Conservation (phyloP, 805 yeast species). For the Hyphopichia homilentoma region DNA sequence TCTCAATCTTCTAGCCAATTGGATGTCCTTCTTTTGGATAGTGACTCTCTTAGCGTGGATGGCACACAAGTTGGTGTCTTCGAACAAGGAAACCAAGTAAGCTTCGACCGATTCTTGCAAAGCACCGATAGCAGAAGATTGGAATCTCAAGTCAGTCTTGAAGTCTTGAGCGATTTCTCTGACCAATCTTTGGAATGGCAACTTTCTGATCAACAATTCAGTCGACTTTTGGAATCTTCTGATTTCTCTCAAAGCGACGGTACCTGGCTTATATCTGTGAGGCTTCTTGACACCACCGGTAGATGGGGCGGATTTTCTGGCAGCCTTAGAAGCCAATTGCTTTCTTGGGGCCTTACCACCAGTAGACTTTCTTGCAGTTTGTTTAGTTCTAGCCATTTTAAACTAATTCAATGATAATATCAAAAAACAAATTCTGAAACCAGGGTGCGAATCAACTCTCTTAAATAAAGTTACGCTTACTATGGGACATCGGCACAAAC, state of each 20-base stretch:
- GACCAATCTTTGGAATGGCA: slow-evolving; percentile 46
- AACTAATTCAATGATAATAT: neutral
- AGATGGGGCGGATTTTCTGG: slow-evolving; percentile 46
- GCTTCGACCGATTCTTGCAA: slow-evolving; percentile 47
- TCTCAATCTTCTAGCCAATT: slow-evolving; percentile 48
- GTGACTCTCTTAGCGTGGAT: slow-evolving; percentile 49
- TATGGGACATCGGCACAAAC: neutral
- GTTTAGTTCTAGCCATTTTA: slow-evolving; percentile 44
- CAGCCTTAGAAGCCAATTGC: slow-evolving; percentile 47
- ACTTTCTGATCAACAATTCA: slow-evolving; percentile 44
- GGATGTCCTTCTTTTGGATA: slow-evolving; percentile 46
- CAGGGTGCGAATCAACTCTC: neutral
- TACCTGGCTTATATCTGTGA: slow-evolving; percentile 49
- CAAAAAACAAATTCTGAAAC: neutral
- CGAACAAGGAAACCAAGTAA: slow-evolving; percentile 43
- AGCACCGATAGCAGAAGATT: slow-evolving; percentile 46
- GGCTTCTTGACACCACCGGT: slow-evolving; percentile 48
- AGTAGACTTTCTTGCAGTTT: slow-evolving; percentile 47
- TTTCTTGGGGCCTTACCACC: slow-evolving; percentile 50
- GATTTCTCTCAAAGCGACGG: slow-evolving; percentile 47
- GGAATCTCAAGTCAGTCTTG: slow-evolving; percentile 46
- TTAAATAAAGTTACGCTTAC: neutral
- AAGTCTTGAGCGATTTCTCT: slow-evolving; percentile 47
- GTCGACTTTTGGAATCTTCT: slow-evolving; percentile 47
- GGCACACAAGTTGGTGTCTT: slow-evolving; percentile 48